These are phyloP conservation scores for Tuber aestivum DNA, from an alignment of 495 filamentous ascomycete species.

Conservation along the genomic window DNA sequence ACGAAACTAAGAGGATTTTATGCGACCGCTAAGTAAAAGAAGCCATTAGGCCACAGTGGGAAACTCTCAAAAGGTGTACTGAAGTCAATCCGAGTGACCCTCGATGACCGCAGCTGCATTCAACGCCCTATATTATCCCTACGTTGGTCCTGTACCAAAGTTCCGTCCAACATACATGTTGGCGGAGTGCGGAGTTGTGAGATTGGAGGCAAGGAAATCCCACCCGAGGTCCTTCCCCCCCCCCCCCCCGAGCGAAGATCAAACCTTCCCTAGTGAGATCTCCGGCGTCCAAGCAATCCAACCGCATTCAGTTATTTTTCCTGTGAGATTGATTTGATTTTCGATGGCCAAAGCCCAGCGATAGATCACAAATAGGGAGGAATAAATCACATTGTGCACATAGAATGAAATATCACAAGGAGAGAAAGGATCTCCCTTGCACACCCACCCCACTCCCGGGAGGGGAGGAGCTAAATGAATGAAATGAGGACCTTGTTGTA, in stretches of 20 bases:
- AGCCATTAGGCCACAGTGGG: neutral
- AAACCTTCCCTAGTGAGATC: neutral
- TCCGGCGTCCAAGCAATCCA: neutral
- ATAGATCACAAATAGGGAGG: neutral
- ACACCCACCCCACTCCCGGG: neutral
- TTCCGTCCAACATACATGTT: neutral
- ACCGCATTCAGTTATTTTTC: neutral
- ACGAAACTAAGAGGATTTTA: neutral
- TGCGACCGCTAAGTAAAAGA: neutral
- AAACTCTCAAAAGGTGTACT: neutral
- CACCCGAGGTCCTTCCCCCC: neutral
- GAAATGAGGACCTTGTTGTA: neutral
- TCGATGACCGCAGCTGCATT: neutral
- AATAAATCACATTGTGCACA: neutral
- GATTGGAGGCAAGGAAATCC: neutral
- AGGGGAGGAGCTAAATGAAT: neutral
- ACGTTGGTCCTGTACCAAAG: neutral
- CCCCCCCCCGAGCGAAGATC: neutral
- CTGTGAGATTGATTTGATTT: neutral
- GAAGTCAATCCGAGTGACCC: neutral
- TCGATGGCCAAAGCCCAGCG: neutral
- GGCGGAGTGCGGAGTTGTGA: neutral
- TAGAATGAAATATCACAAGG: neutral
- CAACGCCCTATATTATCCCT: neutral
- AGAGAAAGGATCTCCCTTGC: neutral